Base-by-base conservation (phyloP, 148 eudicot genomes). In the Oxyria digyna region DNA sequence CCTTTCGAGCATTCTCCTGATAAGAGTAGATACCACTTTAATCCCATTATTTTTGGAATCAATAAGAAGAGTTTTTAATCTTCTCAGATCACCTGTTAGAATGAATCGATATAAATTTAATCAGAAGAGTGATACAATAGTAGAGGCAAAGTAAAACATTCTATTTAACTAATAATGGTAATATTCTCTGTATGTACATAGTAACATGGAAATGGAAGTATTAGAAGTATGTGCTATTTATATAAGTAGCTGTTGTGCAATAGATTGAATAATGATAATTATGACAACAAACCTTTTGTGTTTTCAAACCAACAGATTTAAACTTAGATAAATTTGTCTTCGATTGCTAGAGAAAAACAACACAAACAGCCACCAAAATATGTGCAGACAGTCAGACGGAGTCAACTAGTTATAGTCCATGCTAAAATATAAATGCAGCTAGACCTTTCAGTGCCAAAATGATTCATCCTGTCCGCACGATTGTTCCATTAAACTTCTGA, bases 1-100 rank as follows among this genome's bases (percentile, higher is more conserved):
- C 68, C 73, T 83, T 45, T 92, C 91, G 26, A 92, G 68, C 98
- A 92, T 85, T 67, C 71, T 75, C 68, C 75, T 89, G 68, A 87
- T 77, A 33, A 92, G 66, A 71, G 77, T 74, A 66, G 83, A 70
- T 35, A 76, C 91, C 38, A 81, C 85, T 74, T 69, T 78, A 26
- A 87, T 78, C 67, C 81, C 78, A 18, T 38, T 68, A 40, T 46
- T 63, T 83, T 85, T 89, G 6, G 96, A 88, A 67, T 83, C 86
- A 64, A 72, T 33, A 54, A 79, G 85, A 67, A 92, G 85, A 69
- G 62, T 67, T 80, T 73, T 81, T 63, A 92, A 80, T 67, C 77
- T 74, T 71, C 78, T 77, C 45, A 91, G 64, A 73, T 84, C 94
- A 71, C 84, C 98, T 85, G 87, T 65, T 37, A 77, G 68, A 69